A percentile compares a stretch with the other conserved stretches of the same genome.
Evolutionary conservation across 306 rosid genomes (phyloP).

Genomic region (Quercus wislizeni): DNA sequence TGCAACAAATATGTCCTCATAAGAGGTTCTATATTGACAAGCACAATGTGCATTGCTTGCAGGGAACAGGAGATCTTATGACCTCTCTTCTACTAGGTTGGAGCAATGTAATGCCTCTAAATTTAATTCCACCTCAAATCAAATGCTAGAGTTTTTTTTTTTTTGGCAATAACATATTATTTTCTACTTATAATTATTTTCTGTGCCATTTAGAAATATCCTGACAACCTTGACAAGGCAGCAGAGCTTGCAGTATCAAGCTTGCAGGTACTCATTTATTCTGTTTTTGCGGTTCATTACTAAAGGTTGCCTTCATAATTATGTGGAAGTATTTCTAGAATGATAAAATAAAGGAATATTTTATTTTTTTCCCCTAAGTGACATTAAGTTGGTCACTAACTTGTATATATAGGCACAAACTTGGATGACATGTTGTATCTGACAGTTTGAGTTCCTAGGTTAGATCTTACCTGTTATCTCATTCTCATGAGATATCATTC

Average conservation of each 20-base stretch:
- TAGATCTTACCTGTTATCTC: neutral
- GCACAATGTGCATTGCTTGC: constrained; percentile 19
- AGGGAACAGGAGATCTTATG: constrained; percentile 94
- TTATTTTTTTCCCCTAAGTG: too few species aligned
- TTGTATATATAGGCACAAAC: neutral
- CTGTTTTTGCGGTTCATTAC: neutral
- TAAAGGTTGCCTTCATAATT: constrained; percentile 3
- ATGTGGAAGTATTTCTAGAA: neutral
- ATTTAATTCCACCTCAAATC: constrained; percentile 5
- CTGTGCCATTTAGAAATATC: constrained; percentile 60
- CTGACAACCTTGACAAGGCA: constrained; percentile 60
- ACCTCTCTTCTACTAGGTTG: constrained; percentile 93
- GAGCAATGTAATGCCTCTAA: constrained; percentile 73
- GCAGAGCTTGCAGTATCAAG: constrained; percentile 89
- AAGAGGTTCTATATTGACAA: constrained; percentile 7
- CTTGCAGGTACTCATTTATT: constrained; percentile 59
- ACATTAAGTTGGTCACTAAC: neutral
- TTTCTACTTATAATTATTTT: constrained; percentile 5
- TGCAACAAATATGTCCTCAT: neutral
- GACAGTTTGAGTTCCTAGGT: neutral
- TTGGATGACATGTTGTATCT: neutral
- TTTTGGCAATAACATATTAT: constrained; percentile 11
- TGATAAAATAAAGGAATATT: neutral
- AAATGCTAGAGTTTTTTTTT: neutral
- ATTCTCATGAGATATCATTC: neutral